These are phyloP conservation scores for Verticillium dahliae DNA, from an alignment of 2,329 filamentous ascomycete species.

Conservation along the genomic window DNA sequence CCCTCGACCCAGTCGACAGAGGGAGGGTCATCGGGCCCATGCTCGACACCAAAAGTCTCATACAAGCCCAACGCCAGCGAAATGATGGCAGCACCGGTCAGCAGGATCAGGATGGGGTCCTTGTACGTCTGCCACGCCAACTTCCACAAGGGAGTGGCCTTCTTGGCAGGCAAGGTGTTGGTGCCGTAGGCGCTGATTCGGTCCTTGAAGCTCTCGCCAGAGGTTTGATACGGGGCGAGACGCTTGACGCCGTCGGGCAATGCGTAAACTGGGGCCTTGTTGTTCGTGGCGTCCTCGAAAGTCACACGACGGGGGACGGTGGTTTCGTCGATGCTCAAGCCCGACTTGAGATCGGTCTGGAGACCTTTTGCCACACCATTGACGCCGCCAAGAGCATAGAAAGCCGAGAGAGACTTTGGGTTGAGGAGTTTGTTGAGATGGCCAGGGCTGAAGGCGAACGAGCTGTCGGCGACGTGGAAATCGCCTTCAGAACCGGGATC, in stretches of 20 bases:
- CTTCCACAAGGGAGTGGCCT: conserved; percentile 52
- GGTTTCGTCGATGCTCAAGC: conserved; percentile 64
- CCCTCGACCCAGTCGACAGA: conserved; percentile 61
- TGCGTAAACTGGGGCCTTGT: conserved; percentile 6
- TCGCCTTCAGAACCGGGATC: conserved; percentile 66
- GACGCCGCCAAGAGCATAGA: conserved; percentile 64
- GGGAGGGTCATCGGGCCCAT: conserved; percentile 29
- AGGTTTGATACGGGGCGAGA: background rate
- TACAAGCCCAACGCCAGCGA: conserved; percentile 63
- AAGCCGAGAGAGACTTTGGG: conserved; percentile 65
- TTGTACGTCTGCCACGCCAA: conserved; percentile 64
- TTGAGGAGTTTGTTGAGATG: conserved; percentile 70
- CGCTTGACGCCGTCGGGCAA: background rate
- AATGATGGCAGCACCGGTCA: conserved; percentile 59
- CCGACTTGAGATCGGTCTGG: conserved; percentile 54
- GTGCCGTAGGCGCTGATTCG: conserved; percentile 51
- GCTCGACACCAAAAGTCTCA: conserved; percentile 50
- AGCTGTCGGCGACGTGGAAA: conserved; percentile 65
- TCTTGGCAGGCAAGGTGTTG: conserved; percentile 58
- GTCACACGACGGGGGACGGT: conserved; percentile 53
- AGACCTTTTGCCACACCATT: conserved; percentile 64
- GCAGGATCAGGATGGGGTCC: conserved; percentile 60
- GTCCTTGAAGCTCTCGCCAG: conserved; percentile 29
- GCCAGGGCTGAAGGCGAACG: conserved; percentile 67
- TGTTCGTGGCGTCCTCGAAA: conserved; percentile 58